Evolutionary conservation across 2,329 filamentous ascomycete genomes (phyloP), one percentile per base, ranked within the genome.

Genomic region (Colletotrichum sublineola): DNA sequence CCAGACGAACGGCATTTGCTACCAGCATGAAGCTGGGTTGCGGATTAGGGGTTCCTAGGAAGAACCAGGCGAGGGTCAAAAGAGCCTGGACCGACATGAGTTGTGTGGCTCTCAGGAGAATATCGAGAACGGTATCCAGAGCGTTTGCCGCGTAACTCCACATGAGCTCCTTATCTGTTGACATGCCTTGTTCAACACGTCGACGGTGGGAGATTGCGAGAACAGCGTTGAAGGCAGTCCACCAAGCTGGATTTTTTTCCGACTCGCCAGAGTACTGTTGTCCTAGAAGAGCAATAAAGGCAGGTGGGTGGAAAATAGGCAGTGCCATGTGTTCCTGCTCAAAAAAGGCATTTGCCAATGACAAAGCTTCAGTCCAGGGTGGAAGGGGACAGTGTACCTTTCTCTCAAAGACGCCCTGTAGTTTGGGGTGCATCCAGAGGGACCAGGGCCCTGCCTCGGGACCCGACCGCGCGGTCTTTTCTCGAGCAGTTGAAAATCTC

Each of bases 1-100:
- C 56, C 1, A 44, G 56, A 20, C 56, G 36, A 15, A 65, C 57
- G 24, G 63, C 63, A 11, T 65, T 53, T 8, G 48, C 63, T 3
- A 65, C 50, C 15, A 65, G 50, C n/a, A 65, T 65, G 63, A 56
- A 65, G 8, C 50, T 65, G 20, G 63, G 63, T n/a, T 65, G 63
- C 1, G 63, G 63, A 36, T 65, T 65, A 4, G 63, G 63, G 4
- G 63, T 65, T 2, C 53, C 63, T 5, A 65, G 63, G 38, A 65
- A 65, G 20, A 65, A 65, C 38, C 52, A 55, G 0, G 50, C 63
- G 3, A 65, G 29, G 18, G 31, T 29, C 18, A 65, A 11, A 12
- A 65, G 63, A 14, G 63, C 63, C 8, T 65, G 63, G 24, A 65
- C 63, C 8, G 63, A 64, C 6, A 64, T 38, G 33, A 64, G 46